Evolutionary conservation across 176 grass and related monocot species (phyloP).

Genomic region (Panicum miliaceum): DNA sequence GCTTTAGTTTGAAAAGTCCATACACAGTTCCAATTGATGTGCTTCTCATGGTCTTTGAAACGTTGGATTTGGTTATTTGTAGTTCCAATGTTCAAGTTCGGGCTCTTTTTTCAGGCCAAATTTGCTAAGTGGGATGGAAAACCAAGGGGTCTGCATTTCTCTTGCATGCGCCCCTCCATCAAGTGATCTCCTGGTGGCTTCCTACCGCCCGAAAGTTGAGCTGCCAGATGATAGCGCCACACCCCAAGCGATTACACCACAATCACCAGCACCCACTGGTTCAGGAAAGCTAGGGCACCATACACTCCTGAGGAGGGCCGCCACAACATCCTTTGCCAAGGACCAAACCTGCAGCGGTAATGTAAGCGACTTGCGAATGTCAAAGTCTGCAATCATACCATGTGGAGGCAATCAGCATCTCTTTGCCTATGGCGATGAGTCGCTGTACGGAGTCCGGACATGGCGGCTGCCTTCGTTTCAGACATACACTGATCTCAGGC

Average conservation of each 20-base stretch:
- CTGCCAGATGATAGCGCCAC: conserved; percentile 37
- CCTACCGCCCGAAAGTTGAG: conserved; percentile 79
- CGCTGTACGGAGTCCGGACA: conserved; percentile 50
- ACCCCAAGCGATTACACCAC: conserved; percentile 48
- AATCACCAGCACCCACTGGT: conserved; percentile 38
- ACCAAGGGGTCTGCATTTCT: conserved; percentile 75
- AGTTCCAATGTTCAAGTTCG: conserved; percentile 29
- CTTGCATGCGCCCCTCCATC: conserved; percentile 56
- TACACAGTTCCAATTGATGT: conserved; percentile 1
- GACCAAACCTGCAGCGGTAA: conserved; percentile 48
- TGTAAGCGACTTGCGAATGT: conserved; percentile 79
- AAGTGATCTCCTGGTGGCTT: conserved; percentile 66
- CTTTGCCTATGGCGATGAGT: conserved; percentile 82
- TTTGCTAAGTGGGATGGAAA: conserved; percentile 62
- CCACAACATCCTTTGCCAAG: conserved; percentile 44
- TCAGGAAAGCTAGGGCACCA: conserved; percentile 71
- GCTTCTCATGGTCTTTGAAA: neutral
- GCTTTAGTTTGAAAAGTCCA: neutral
- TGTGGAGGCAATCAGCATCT: conserved; percentile 35
- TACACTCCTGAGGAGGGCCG: conserved; percentile 55
- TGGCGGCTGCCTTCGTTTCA: conserved; percentile 72
- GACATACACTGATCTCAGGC: conserved; percentile 51
- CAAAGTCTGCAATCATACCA: conserved; percentile 72
- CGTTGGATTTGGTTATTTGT: conserved; percentile 9
- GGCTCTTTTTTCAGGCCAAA: conserved; percentile 53